Evolutionary conservation across 352 stramenopile species (phyloP).

Genomic region (Salisapilia sapeloensis): DNA sequence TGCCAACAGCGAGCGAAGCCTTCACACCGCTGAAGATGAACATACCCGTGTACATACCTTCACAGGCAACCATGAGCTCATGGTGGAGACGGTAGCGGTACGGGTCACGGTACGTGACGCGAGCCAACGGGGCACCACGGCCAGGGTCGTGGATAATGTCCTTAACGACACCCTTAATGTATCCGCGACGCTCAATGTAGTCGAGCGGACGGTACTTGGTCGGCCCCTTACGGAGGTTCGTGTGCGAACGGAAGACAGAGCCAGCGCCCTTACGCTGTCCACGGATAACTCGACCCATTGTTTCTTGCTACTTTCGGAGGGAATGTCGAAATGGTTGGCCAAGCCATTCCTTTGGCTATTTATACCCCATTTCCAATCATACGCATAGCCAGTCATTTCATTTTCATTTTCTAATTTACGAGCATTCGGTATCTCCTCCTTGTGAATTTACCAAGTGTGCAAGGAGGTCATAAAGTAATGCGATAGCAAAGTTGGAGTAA

Average conservation of each 20-base stretch:
- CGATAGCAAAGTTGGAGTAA: constrained; percentile 28
- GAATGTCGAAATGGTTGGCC: constrained; percentile 78
- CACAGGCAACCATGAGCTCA: constrained; percentile 94
- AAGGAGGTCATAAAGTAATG: constrained; percentile 75
- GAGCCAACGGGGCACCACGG: constrained; percentile 91
- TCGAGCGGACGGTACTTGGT: constrained; percentile 60
- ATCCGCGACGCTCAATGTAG: constrained; percentile 92
- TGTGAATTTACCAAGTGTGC: constrained; percentile 48
- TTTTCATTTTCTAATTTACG: constrained; percentile 1
- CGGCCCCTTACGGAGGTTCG: constrained; percentile 53
- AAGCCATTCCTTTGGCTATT: too few relatives aligned
- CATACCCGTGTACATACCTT: constrained; percentile 98
- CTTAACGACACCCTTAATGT: constrained; percentile 98
- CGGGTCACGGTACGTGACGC: constrained; percentile 87
- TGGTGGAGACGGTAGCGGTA: constrained; percentile 84
- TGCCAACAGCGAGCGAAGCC: constrained; percentile 89
- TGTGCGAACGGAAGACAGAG: constrained; percentile 75
- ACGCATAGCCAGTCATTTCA: too few relatives aligned
- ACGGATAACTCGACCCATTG: constrained; percentile 81
- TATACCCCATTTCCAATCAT: too few relatives aligned
- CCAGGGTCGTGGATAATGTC: constrained; percentile 98
- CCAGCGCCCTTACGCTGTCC: constrained; percentile 79
- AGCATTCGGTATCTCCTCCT: constrained; percentile 81
- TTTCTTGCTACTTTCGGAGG: constrained; percentile 18
- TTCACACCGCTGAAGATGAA: constrained; percentile 98